These are phyloP conservation scores for Clarireedia hainanense DNA, from an alignment of 2,329 filamentous ascomycete genomes.

Conservation along the genomic window DNA sequence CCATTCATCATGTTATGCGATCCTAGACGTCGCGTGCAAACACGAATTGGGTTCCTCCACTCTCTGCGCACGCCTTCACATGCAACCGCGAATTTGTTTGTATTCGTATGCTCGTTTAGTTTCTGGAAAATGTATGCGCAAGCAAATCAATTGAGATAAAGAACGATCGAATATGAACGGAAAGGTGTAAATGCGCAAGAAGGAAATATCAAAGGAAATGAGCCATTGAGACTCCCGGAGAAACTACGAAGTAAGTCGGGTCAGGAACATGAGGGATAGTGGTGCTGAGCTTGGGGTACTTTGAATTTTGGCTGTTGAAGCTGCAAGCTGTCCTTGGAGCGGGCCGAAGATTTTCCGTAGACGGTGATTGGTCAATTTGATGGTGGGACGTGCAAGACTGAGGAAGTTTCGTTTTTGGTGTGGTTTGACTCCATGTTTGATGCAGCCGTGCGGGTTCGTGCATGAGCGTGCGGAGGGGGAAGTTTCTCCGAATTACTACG, in stretches of 20 bases:
- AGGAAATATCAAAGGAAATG: neutral
- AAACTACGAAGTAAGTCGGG: neutral
- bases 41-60: neutral
- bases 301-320: neutral
- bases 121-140: neutral
- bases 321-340: neutral
- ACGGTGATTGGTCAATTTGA: neutral
- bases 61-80: neutral
- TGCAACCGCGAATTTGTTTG: too few relatives aligned
- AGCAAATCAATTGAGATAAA: neutral
- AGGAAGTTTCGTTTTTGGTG: too few relatives aligned
- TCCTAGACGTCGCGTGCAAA: neutral
- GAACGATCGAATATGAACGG: neutral
- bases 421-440: too few relatives aligned
- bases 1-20: constrained; percentile 54
- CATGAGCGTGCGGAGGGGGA: too few relatives aligned
- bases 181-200: neutral
- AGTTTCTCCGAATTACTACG: too few relatives aligned
- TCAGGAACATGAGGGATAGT: neutral
- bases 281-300: neutral
- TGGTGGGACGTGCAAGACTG: too few relatives aligned
- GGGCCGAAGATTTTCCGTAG: neutral
- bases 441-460: too few relatives aligned
- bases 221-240: neutral
- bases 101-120: neutral